These are phyloP conservation scores for Cyberlindnera japonica DNA, from an alignment of 805 yeast species.

Conservation along the genomic window DNA sequence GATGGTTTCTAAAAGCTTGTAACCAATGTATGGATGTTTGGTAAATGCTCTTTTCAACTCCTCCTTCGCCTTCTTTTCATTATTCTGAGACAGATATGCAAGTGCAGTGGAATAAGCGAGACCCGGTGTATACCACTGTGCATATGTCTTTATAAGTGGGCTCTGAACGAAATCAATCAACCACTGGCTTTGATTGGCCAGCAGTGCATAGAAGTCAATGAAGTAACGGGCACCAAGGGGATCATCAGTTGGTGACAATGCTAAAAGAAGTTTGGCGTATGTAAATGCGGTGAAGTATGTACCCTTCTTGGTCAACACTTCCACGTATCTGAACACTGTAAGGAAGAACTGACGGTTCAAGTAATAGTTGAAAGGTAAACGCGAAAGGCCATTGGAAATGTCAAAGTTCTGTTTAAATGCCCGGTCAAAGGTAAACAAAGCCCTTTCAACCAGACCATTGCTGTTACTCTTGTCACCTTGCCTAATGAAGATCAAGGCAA, in stretches of 20 bases:
- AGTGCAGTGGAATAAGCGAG: slow-evolving; percentile 61
- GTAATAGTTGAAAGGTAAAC: slow-evolving; percentile 73
- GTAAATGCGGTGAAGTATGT: slow-evolving; percentile 74
- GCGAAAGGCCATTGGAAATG: slow-evolving; percentile 49
- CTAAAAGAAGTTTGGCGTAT: slow-evolving; percentile 65
- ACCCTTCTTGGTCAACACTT: slow-evolving; percentile 69
- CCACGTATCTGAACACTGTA: slow-evolving; percentile 67
- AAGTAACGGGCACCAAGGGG: slow-evolving; percentile 82
- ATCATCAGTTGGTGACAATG: slow-evolving; percentile 73
- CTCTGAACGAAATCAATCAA: slow-evolving; percentile 55
- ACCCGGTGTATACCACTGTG: slow-evolving; percentile 70
- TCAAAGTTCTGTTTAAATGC: slow-evolving; percentile 58
- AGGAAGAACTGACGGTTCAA: slow-evolving; percentile 76
- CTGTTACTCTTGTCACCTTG: slow-evolving; percentile 72
- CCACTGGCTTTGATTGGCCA: slow-evolving; percentile 61
- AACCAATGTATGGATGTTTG: slow-evolving; percentile 56
- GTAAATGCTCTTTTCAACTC: slow-evolving; percentile 49
- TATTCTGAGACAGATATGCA: slow-evolving; percentile 49
- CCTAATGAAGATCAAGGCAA: slow-evolving; percentile 65
- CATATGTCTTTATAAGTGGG: slow-evolving; percentile 52
- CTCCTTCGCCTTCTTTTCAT: slow-evolving; percentile 41
- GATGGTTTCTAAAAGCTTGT: slow-evolving; percentile 44
- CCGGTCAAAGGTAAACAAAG: slow-evolving; percentile 76
- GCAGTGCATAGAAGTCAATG: slow-evolving; percentile 72
- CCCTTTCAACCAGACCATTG: slow-evolving; percentile 71